Conservation (phyloP, 1,284 basidiomycete species). For the Trametes pubescens region DNA sequence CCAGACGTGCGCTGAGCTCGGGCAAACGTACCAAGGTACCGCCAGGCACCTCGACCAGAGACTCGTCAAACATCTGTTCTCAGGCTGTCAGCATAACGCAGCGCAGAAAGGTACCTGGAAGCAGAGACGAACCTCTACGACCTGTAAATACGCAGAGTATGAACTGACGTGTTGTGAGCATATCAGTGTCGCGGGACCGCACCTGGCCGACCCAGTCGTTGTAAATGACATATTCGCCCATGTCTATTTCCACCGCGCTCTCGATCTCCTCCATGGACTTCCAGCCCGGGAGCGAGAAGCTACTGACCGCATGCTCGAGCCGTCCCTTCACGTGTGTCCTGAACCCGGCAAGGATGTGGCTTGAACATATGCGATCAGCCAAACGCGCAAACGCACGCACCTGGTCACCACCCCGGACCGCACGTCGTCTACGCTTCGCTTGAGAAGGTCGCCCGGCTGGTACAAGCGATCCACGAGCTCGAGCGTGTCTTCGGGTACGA, state of each 20-base stretch:
- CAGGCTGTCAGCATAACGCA: conserved; percentile 28
- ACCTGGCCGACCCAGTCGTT: conserved; percentile 93
- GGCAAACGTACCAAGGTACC: conserved; percentile 73
- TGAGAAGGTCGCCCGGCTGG: conserved; percentile 85
- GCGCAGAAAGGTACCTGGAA: background rate
- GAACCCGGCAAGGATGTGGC: background rate
- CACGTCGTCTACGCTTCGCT: conserved; percentile 76
- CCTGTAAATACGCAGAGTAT: conserved; percentile 43
- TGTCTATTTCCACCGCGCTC: conserved; percentile 65
- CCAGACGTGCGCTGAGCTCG: conserved; percentile 76
- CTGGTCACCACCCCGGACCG: conserved; percentile 79
- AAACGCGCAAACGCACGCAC: conserved; percentile 20
- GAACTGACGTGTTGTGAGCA: conserved; percentile 17
- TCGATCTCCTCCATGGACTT: conserved; percentile 68
- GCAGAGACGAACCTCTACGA: conserved; percentile 54
- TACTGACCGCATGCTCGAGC: conserved; percentile 80
- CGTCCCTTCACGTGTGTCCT: conserved; percentile 67
- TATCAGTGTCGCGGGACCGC: conserved; percentile 37
- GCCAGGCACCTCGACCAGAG: conserved; percentile 67
- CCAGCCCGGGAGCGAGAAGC: conserved; percentile 69
- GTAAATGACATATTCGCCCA: conserved; percentile 84
- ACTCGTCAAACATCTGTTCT: conserved; percentile 86
- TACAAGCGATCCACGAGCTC: conserved; percentile 84
- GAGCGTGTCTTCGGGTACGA: conserved; percentile 75
- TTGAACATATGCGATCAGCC: background rate